Evolutionary conservation across 768 basidiomycete species (phyloP).

Genomic region (Termitomyces sp.): DNA sequence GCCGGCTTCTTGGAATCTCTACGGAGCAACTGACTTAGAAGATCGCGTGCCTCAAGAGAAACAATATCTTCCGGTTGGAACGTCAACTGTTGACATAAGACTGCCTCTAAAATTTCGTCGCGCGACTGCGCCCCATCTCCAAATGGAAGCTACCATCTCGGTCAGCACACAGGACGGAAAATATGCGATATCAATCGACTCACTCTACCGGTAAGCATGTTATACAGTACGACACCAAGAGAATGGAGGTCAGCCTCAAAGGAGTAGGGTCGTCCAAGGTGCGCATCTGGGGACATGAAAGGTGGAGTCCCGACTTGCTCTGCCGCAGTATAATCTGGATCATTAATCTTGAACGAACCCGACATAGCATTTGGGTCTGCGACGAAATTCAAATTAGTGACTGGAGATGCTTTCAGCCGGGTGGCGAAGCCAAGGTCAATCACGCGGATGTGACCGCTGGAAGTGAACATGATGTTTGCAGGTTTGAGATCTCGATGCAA

Average conservation of each 20-base stretch:
- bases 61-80: constrained; percentile 2
- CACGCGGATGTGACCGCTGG: constrained; percentile 7
- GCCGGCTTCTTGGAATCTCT: background rate
- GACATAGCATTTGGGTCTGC: background rate
- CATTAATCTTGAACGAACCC: background rate
- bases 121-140: background rate
- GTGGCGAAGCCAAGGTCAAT: constrained; percentile 8
- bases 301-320: constrained; percentile 8
- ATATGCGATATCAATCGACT: background rate
- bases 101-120: background rate
- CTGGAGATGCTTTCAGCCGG: background rate
- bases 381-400: background rate
- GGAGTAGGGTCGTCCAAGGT: constrained; percentile 2
- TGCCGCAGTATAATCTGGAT: background rate
- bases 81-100: background rate
- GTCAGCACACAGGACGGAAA: background rate
- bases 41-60: background rate
- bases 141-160: constrained; percentile 6
- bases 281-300: constrained; percentile 5
- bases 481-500: constrained; percentile 13
- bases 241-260: constrained; percentile 8
- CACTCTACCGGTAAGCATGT: constrained; percentile 5
- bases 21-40: background rate
- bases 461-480: constrained; percentile 4
- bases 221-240: constrained; percentile 7